Evolutionary conservation across 2,329 filamentous ascomycete genomes (phyloP).

Genomic region (Neofusicoccum kwambonambiense): DNA sequence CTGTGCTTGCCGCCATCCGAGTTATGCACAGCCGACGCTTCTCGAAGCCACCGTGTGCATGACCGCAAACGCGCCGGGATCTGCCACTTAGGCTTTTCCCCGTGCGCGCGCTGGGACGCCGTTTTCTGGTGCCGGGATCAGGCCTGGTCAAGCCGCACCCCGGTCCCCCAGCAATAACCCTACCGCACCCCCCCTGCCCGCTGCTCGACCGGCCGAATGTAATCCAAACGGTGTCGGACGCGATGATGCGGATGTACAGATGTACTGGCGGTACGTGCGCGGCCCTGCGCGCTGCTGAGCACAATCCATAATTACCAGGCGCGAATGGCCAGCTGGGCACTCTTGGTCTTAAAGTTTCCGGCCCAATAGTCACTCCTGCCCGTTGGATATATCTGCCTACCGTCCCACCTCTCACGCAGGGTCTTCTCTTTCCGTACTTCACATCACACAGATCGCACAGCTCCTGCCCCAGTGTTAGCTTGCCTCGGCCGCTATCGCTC

Average conservation of each 20-base stretch:
- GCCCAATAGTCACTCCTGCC: conserved; percentile 16
- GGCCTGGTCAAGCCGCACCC: conserved; percentile 6
- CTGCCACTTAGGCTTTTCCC: conserved; percentile 16
- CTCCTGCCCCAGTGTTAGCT: conserved; percentile 34
- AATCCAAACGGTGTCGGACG: conserved; percentile 19
- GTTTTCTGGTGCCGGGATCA: conserved; percentile 12
- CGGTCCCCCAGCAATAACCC: conserved; percentile 18
- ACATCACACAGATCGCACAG: neutral
- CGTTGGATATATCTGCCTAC: conserved; percentile 16
- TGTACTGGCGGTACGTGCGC: conserved; percentile 19
- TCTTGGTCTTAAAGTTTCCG: conserved; percentile 18
- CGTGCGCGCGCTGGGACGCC: conserved; percentile 8
- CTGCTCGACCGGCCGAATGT: conserved; percentile 18
- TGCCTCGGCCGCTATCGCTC: neutral
- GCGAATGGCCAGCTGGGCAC: conserved; percentile 14
- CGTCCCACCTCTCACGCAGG: conserved; percentile 14
- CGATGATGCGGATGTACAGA: conserved; percentile 19
- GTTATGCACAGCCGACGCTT: conserved; percentile 19
- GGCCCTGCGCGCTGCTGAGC: conserved; percentile 18
- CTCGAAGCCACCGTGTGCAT: conserved; percentile 19
- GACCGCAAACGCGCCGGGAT: conserved; percentile 10
- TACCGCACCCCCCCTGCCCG: conserved; percentile 12
- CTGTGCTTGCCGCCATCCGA: conserved; percentile 14
- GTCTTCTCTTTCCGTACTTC: neutral
- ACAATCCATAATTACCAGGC: conserved; percentile 19